phyloP scores from a whole-genome alignment of 2,329 filamentous ascomycete species.

The Pseudocercospora cruenta region DNA sequence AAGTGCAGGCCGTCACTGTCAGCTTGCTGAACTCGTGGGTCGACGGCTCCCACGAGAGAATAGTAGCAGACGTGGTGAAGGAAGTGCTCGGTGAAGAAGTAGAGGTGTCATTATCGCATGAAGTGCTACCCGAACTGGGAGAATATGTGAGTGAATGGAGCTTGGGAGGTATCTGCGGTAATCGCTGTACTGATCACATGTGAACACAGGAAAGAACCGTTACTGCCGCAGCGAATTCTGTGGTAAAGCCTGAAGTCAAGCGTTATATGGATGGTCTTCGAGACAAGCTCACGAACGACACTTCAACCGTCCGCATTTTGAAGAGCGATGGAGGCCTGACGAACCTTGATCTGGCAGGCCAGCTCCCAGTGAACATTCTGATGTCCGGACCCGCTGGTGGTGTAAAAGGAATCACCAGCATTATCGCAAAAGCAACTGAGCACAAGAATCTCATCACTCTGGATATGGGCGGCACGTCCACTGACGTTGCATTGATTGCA shows the following conservation, averaged over 20 bases:
- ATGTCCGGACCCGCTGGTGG: constrained; percentile 36
- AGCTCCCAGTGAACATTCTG: constrained; percentile 33
- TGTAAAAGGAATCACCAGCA: constrained; percentile 33
- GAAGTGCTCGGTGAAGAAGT: constrained; percentile 32
- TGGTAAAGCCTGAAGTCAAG: constrained; percentile 36
- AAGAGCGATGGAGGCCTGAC: constrained; percentile 35
- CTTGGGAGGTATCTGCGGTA: background rate
- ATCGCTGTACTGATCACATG: background rate
- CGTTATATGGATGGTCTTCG: constrained; percentile 31
- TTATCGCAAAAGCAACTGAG: constrained; percentile 33
- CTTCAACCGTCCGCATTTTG: constrained; percentile 31
- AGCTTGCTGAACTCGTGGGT: constrained; percentile 35
- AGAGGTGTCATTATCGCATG: constrained; percentile 32
- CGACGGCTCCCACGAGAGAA: constrained; percentile 31
- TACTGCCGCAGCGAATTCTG: constrained; percentile 33
- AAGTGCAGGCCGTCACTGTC: constrained; percentile 34
- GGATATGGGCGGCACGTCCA: constrained; percentile 34
- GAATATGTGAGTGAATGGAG: constrained; percentile 21
- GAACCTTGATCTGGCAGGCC: constrained; percentile 30
- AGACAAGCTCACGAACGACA: constrained; percentile 32
- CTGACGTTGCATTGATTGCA: constrained; percentile 33
- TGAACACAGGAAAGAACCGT: constrained; percentile 27
- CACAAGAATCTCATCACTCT: constrained; percentile 35
- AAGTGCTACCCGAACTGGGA: constrained; percentile 34
- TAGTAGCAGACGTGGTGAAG: constrained; percentile 31